Conservation (phyloP, 1,139 yeast genomes). For the Suhomyces bolitotheri region DNA sequence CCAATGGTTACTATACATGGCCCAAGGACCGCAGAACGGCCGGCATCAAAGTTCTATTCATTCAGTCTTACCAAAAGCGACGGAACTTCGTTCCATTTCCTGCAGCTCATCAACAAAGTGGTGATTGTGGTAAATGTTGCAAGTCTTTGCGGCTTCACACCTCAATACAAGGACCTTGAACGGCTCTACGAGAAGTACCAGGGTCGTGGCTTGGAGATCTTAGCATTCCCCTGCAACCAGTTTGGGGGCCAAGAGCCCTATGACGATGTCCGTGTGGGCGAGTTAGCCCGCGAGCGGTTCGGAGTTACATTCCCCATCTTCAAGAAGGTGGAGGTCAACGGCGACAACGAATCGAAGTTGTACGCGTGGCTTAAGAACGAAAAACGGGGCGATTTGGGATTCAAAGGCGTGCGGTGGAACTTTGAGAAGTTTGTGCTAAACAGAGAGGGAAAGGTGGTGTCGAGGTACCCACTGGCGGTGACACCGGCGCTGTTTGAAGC, state of each 20-base stretch:
- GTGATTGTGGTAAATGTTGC: slow-evolving; percentile 48
- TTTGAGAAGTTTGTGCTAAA: slow-evolving; percentile 87
- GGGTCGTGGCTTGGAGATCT: slow-evolving; percentile 31
- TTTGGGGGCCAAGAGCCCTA: slow-evolving; percentile 69
- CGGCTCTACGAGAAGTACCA: slow-evolving; percentile 33
- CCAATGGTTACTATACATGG: slow-evolving; percentile 1
- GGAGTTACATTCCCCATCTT: slow-evolving; percentile 52
- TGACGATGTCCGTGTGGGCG: slow-evolving; percentile 59
- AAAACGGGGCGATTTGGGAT: slow-evolving; percentile 61
- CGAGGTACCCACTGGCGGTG: slow-evolving; percentile 68
- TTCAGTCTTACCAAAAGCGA: slow-evolving; percentile 11
- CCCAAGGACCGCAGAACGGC: background rate
- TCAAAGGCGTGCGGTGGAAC: slow-evolving; percentile 88
- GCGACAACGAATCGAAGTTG: slow-evolving; percentile 31
- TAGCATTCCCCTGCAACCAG: slow-evolving; percentile 50
- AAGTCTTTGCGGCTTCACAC: slow-evolving; percentile 45
- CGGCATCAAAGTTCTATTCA: slow-evolving; percentile 18
- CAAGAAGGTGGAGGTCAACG: slow-evolving; percentile 41
- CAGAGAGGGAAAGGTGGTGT: slow-evolving; percentile 68
- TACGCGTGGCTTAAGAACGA: slow-evolving; percentile 32
- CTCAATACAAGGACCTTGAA: slow-evolving; percentile 42
- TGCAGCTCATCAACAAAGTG: slow-evolving; percentile 32
- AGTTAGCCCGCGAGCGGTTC: slow-evolving; percentile 64
- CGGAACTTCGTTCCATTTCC: slow-evolving; percentile 17
- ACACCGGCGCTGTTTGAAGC: slow-evolving; percentile 61